These are phyloP conservation scores for Cicer bijugum DNA, from an alignment of 306 rosid genomes.

Conservation along the genomic window DNA sequence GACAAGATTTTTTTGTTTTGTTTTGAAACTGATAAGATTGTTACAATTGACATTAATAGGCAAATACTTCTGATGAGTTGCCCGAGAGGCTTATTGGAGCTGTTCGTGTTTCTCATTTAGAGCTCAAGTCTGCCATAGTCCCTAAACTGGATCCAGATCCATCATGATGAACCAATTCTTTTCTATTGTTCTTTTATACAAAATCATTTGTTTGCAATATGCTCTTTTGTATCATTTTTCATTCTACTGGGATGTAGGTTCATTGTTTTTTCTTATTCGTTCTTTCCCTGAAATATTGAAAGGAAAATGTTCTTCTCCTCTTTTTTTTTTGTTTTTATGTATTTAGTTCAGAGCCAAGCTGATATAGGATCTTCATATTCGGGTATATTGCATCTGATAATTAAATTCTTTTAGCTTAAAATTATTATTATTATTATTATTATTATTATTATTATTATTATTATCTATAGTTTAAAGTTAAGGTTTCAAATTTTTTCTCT, in stretches of 20 bases:
- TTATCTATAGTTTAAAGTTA: no score
- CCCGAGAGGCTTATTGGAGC: slow-evolving; percentile 97
- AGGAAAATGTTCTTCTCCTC: not conserved
- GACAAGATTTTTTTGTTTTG: slow-evolving; percentile 26
- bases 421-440: no score
- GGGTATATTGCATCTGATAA: slow-evolving; percentile 36
- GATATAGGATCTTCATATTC: slow-evolving; percentile 35
- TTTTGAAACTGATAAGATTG: not conserved
- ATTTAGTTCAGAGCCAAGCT: slow-evolving; percentile 44
- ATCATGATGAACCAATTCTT: slow-evolving; percentile 48
- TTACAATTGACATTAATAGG: slow-evolving; percentile 58
- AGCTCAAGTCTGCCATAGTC: slow-evolving; percentile 72
- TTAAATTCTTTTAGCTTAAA: no score
- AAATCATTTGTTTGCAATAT: slow-evolving; percentile 59
- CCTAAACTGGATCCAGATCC: slow-evolving; percentile 78
- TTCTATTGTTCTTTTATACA: slow-evolving; percentile 48
- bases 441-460: no score
- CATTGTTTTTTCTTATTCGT: slow-evolving; percentile 49
- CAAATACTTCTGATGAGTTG: slow-evolving; percentile 82
- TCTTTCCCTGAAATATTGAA: slow-evolving; percentile 44
- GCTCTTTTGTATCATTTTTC: slow-evolving; percentile 49
- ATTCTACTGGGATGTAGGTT: slow-evolving; percentile 51
- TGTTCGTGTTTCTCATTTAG: slow-evolving; percentile 85
- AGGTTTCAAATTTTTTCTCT: no score
- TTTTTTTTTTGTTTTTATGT: not conserved